phyloP scores from a whole-genome alignment of 768 basidiomycete genomes.

The Boletus rex-veris region DNA sequence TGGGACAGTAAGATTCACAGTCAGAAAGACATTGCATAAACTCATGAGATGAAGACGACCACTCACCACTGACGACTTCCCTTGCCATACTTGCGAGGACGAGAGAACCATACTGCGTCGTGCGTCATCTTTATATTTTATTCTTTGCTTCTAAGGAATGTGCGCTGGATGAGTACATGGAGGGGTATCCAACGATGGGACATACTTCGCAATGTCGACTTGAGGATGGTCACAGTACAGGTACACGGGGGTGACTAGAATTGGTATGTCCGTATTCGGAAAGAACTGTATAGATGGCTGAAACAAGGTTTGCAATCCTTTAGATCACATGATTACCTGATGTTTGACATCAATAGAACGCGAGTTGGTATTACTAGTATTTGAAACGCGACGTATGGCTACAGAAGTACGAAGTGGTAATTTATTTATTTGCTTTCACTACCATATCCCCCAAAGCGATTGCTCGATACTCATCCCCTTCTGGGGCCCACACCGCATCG shows the following conservation, averaged over 20 bases:
- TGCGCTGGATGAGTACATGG: neutral
- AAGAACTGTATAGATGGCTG: conserved; percentile 30
- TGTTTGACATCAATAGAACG: no score
- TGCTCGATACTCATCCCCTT: conserved; percentile 65
- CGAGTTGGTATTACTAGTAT: no score
- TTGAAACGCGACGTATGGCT: no score
- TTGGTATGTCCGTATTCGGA: conserved; percentile 1
- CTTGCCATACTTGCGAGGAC: conserved; percentile 93
- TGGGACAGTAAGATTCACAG: neutral
- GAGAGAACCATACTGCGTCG: conserved; percentile 98
- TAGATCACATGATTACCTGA: conserved; percentile 4
- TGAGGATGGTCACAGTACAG: neutral
- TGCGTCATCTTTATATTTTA: conserved; percentile 91
- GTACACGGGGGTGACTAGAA: no score
- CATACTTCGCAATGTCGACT: conserved; percentile 23
- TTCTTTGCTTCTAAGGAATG: neutral
- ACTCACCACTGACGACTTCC: conserved; percentile 91
- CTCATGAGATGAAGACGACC: no score
- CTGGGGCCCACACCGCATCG: conserved; percentile 89
- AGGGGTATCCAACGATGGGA: neutral
- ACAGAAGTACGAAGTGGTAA: neutral
- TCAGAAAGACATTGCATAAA: neutral
- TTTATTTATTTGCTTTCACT: conserved; percentile 44
- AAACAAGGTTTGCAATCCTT: conserved; percentile 11
- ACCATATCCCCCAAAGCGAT: conserved; percentile 91